Percentiles rank a stretch among this genome's conserved stretches.
Evolutionary conservation across 1,284 basidiomycete species (phyloP).

Genomic region (Marasmius oreades): DNA sequence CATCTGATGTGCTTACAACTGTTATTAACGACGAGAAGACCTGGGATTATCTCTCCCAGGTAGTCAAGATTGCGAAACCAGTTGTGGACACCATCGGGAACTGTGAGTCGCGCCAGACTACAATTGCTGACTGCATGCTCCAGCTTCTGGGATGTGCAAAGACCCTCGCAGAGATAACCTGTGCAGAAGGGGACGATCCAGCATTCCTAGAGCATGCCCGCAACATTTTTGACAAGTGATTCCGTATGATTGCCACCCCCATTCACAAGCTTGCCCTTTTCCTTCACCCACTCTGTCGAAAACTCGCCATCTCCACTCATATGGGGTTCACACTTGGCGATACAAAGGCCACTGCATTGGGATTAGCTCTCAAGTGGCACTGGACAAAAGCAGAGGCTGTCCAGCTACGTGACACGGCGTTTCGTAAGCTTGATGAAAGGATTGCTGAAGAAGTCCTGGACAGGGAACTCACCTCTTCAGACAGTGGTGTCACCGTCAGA

Average conservation of each 20-base stretch:
- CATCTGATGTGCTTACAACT: constrained; percentile 19
- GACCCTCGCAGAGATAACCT: constrained; percentile 8
- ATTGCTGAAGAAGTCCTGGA: too few relatives aligned
- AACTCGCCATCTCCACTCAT: constrained; percentile 9
- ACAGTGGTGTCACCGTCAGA: too few relatives aligned
- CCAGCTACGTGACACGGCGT: too few relatives aligned
- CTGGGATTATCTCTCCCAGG: constrained; percentile 21
- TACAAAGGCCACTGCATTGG: neutral
- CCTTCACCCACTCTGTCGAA: constrained; percentile 17
- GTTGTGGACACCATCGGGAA: constrained; percentile 30
- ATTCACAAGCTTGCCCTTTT: constrained; percentile 18
- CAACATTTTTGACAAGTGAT: constrained; percentile 13
- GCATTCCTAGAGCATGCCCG: constrained; percentile 11
- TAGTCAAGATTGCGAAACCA: constrained; percentile 25
- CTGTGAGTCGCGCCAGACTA: constrained; percentile 23
- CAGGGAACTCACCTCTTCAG: too few relatives aligned
- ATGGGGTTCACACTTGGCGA: neutral
- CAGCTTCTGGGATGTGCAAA: constrained; percentile 22
- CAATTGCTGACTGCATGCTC: constrained; percentile 32
- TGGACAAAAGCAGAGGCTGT: neutral
- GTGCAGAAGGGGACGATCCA: constrained; percentile 1
- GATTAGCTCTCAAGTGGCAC: neutral
- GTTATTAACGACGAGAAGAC: constrained; percentile 15
- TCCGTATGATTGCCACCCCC: constrained; percentile 14
- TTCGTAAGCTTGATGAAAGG: too few relatives aligned